A percentile compares a stretch with the other conserved stretches of the same genome.
These are phyloP conservation scores for Cadophora gregata DNA, from an alignment of 2,329 filamentous ascomycete species.

Conservation along the genomic window DNA sequence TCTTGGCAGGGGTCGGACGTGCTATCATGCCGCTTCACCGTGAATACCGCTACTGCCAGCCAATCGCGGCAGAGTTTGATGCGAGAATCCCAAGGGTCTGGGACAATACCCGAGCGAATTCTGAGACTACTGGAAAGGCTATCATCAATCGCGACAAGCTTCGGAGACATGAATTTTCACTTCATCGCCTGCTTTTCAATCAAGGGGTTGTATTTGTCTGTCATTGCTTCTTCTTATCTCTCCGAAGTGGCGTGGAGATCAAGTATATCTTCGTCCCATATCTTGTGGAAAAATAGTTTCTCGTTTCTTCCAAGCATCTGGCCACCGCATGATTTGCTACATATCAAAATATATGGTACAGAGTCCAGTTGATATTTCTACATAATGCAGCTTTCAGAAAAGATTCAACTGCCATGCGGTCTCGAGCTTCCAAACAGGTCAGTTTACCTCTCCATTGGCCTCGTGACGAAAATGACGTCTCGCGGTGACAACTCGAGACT, in stretches of 20 bases:
- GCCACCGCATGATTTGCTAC: no score
- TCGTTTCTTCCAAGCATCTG: neutral
- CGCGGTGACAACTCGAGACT: neutral
- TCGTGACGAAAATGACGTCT: neutral
- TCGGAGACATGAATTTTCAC: neutral
- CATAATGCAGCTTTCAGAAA: slow-evolving; percentile 32
- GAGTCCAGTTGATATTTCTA: neutral
- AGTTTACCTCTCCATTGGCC: slow-evolving; percentile 4
- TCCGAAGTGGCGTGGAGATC: neutral
- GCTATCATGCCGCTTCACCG: slow-evolving; percentile 3
- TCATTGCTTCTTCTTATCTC: neutral
- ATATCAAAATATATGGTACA: neutral
- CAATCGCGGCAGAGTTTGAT: neutral
- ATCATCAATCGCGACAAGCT: neutral
- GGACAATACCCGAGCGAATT: neutral
- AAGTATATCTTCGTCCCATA: neutral
- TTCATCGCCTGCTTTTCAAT: neutral
- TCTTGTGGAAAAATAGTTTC: neutral
- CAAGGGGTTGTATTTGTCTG: neutral
- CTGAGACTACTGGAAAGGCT: slow-evolving; percentile 1
- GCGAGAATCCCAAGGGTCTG: neutral
- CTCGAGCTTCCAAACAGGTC: slow-evolving; percentile 59
- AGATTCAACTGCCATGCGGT: slow-evolving; percentile 52
- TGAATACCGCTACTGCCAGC: neutral
- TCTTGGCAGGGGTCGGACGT: slow-evolving; percentile 6